Conservation (phyloP, 164 flowering plant species). For the Macadamia tetraphylla region DNA sequence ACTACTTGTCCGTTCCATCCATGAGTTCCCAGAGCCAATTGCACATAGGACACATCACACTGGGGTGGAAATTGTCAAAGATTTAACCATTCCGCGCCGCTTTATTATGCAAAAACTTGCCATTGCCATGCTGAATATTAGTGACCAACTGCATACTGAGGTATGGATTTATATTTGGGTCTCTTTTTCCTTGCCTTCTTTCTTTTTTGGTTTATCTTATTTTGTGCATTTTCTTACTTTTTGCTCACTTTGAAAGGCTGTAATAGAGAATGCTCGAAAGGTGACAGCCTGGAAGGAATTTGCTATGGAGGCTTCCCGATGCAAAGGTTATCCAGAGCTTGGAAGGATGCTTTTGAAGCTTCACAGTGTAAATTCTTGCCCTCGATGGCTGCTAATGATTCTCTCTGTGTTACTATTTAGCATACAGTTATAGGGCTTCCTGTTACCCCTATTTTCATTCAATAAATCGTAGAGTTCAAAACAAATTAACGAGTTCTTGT, state of each 20-base stretch:
- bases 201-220: background rate
- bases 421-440: background rate
- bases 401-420: background rate
- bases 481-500: background rate
- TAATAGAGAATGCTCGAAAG: conserved; percentile 63
- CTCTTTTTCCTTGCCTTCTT: background rate
- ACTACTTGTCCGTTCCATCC: conserved; percentile 63
- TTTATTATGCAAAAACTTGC: conserved; percentile 83
- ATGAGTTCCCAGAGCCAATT: conserved; percentile 79
- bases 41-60: conserved; percentile 55
- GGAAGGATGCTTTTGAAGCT: conserved; percentile 87
- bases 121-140: conserved; percentile 66
- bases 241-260: conserved; percentile 44
- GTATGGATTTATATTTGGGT: conserved; percentile 22
- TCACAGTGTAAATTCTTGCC: conserved; percentile 54
- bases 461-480: background rate
- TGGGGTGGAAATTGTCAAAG: conserved; percentile 74
- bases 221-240: background rate
- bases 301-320: conserved; percentile 76
- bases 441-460: background rate
- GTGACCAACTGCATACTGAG: conserved; percentile 70
- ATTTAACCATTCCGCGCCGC: conserved; percentile 66
- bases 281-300: conserved; percentile 79
- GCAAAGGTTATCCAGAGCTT: conserved; percentile 74
- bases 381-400: conserved; percentile 10